Base-by-base conservation (phyloP, 352 stramenopile genomes). In the Globisporangium viniferum region DNA sequence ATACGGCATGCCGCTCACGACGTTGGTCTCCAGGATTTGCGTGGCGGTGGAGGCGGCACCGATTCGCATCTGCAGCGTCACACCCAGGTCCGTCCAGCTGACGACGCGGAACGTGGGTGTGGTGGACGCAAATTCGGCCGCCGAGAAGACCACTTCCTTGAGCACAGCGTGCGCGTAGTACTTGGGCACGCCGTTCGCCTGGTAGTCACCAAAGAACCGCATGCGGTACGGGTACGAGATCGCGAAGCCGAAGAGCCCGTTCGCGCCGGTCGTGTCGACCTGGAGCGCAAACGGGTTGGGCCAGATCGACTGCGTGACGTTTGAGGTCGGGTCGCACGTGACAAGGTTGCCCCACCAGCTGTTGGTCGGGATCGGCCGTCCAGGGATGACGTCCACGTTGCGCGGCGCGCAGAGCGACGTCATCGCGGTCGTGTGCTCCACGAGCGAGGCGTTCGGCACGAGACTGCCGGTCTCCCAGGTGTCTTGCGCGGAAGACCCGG, bases 341-440 rank as follows among this genome's bases (percentile, higher is more conserved):
- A 94, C 69, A 66, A 94, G 77, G 66, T 94, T 94, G n/a, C 79
- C 84, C 86, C 86, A 94, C 86, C 86, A 94, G 1, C 71, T 73
- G 41, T 94, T 94, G 39, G 86, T 94, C 27, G 86, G 86, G 51
- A 94, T 89, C 1, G 84, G 74, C 24, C 73, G 67, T 18, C 71
- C 78, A 20, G 62, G 67, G 12, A 77, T 62, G 6, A 78, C 67
- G 55, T 89, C 73, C 24, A 93, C 67, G 56, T 93, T 88, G 24
- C 86, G 82, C 1, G 86, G 83, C 10, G 70, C 68, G 59, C 83
- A 92, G 2, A 92, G 70, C 24, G 67, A 70, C 18, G 66, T 55
- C 58, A 88, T 78, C 35, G 72, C 74, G 9, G 59, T 74, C 12
- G 77, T 81, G 27, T 77, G 68, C 29, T 78, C 56, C 10, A 92